Evolutionary conservation across 1,284 basidiomycete species (phyloP), one percentile per base, ranked within the genome.

Genomic region (Ceratobasidium sp.): DNA sequence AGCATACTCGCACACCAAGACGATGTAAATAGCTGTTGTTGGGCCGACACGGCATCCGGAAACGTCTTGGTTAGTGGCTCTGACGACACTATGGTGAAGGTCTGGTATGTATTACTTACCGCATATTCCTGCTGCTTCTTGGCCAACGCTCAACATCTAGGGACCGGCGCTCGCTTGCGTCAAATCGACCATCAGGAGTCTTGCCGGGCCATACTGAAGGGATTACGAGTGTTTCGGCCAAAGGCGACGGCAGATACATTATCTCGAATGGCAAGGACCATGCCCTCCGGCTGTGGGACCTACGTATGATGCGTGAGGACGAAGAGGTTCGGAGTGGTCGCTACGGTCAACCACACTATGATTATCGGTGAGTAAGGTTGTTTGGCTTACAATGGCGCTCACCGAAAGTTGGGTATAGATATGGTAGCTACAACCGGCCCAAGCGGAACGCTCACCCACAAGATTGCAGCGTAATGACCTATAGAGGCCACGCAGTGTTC

Each of bases 231-330:
- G 94, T 95, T 7, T 93, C 95, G 28, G 92, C 95, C 0, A 96
- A 91, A 83, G 86, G 96, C 13, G 98, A 99, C 83, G 97, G 97
- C 7, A 91, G 97, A 77, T 99, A 99, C 84, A 89, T 98, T 76
- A 92, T 99, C 51, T 97, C 95, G n/a, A 99, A 99, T 83, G 96
- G 96, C 67, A 99, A 99, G 85, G 98, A 99, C 84, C 97, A 99
- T 84, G 92, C 94, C 12, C 87, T 96, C 75, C 92, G 96, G 39
- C 86, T 99, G 42, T 99, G 97, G 95, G 97, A 99, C 86, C 86
- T 99, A 69, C 92, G 97, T 55, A 96, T 93, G 86, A 98, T 99
- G 97, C 89, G 92, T 12, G 93, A 96, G 46, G 94, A 93, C 81
- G 91, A 94, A 71, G 82, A 83, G 13, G 89, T 92, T 73, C 18